Percentiles rank a stretch among this genome's conserved stretches.
Conservation (phyloP, 2,329 filamentous ascomycete species). For the Cladosporium sp. region DNA sequence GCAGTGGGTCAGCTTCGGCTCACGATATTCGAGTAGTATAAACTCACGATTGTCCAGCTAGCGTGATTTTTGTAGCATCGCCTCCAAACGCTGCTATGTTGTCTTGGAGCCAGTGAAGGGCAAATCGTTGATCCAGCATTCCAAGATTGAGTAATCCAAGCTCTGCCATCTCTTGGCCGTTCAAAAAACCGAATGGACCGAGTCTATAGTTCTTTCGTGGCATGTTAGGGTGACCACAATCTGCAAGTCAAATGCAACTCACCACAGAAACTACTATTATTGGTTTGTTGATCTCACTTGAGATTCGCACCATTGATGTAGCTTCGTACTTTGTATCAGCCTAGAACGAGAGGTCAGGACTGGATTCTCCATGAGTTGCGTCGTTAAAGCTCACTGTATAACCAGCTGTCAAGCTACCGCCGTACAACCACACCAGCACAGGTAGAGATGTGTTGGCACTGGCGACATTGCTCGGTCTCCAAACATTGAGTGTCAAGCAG, state of each 20-base stretch:
- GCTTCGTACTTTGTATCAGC: not conserved
- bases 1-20: not conserved
- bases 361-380: no score
- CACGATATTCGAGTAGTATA: no score
- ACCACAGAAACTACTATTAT: slow-evolving; percentile 23
- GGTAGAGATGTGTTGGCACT: not conserved
- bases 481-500: slow-evolving; percentile 57
- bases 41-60: slow-evolving; percentile 27
- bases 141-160: slow-evolving; percentile 39
- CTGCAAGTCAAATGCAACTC: no score
- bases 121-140: slow-evolving; percentile 35
- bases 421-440: not conserved
- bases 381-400: not conserved
- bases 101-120: slow-evolving; percentile 41
- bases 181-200: slow-evolving; percentile 28
- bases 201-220: slow-evolving; percentile 31
- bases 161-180: slow-evolving; percentile 28
- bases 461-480: not conserved
- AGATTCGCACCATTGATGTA: not conserved
- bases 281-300: slow-evolving; percentile 15
- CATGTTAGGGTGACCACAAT: no score
- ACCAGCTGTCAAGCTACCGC: not conserved
- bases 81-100: slow-evolving; percentile 36
- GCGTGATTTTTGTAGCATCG: slow-evolving; percentile 15
- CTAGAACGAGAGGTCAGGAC: no score